Evolutionary conservation across 768 basidiomycete species (phyloP), one percentile per base, ranked within the genome.

Genomic region (Amanita thiersii): DNA sequence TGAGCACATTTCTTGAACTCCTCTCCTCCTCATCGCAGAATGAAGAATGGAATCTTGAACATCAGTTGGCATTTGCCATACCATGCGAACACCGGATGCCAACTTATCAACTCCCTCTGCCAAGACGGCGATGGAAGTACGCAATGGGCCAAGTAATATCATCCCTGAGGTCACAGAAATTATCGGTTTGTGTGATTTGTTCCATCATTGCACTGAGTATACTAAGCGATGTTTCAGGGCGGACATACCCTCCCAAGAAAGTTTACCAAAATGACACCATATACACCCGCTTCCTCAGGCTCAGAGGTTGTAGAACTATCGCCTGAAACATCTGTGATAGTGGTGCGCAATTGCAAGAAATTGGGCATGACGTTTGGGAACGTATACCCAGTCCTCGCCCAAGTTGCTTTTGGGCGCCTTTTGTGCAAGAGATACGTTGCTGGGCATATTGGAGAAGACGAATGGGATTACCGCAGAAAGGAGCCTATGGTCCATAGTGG

Each of bases 231-330:
- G 14, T 29, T 35, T 5, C 50, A 79, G 77, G 78, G 77, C 2
- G 77, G 77, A 2, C 77, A 79, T 37, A 71, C 72, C 0, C 59
- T 79, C 6, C 76, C 77, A 2, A 61, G 70, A 34, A 67, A 55
- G 11, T 39, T 63, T 25, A 64, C 66, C 1, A 50, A 48, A 20
- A 42, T 52, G 4, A 72, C 72, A 0, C 47, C 51, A 1, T 53
- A 52, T 32, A 60, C 56, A 0, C 64, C 69, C 4, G 64, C 74
- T 4, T 50, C 50, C 18, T 64, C 70, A 17, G 52, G 55, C 21
- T n/a, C 20, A 10, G 33, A 54, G 8, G 29, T 39, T 3, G 42
- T 38, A 18, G 44, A 47, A 5, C 61, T 69, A 32, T 55, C 65
- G 1, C 32, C 32, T 1, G 51, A 60, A 5, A 52, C 58, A 30